phyloP scores from a whole-genome alignment of 805 yeast genomes.

The Groenewaldozyma salmanticensis region DNA sequence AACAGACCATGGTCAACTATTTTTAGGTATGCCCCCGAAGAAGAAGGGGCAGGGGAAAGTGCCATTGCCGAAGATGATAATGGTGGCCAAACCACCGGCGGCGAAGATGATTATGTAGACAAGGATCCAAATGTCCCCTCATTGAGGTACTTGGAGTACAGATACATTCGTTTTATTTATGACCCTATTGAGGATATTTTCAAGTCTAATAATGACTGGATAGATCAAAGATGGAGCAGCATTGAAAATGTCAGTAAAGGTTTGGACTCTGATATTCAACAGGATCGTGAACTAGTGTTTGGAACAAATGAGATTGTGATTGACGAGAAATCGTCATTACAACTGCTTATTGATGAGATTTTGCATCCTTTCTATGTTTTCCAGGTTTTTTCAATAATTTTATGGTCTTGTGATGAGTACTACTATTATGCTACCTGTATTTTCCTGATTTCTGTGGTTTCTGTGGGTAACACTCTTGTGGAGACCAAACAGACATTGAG shows the following conservation, averaged over 20 bases:
- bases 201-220: conserved; percentile 80
- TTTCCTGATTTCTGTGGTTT: conserved; percentile 70
- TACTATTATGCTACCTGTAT: conserved; percentile 92
- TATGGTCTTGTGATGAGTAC: conserved; percentile 91
- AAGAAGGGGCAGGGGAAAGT: conserved; percentile 4
- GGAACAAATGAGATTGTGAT: conserved; percentile 70
- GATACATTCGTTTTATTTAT: conserved; percentile 75
- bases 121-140: conserved; percentile 60
- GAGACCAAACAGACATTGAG: conserved; percentile 73
- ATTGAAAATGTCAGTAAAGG: conserved; percentile 46
- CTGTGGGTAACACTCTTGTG: conserved; percentile 69
- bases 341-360: conserved; percentile 74
- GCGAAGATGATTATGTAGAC: conserved; percentile 10
- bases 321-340: conserved; percentile 55
- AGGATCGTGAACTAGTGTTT: conserved; percentile 63
- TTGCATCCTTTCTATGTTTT: conserved; percentile 93
- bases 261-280: conserved; percentile 55
- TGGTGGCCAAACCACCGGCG: background rate
- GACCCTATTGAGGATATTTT: conserved; percentile 83
- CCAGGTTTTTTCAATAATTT: conserved; percentile 81
- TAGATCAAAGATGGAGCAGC: conserved; percentile 67
- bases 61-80: background rate
- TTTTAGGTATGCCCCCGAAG: conserved; percentile 29
- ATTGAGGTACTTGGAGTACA: conserved; percentile 62
- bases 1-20: conserved; percentile 65